Base-by-base conservation (phyloP, 1,139 yeast species). In the Nakaseomyces glabratus region DNA sequence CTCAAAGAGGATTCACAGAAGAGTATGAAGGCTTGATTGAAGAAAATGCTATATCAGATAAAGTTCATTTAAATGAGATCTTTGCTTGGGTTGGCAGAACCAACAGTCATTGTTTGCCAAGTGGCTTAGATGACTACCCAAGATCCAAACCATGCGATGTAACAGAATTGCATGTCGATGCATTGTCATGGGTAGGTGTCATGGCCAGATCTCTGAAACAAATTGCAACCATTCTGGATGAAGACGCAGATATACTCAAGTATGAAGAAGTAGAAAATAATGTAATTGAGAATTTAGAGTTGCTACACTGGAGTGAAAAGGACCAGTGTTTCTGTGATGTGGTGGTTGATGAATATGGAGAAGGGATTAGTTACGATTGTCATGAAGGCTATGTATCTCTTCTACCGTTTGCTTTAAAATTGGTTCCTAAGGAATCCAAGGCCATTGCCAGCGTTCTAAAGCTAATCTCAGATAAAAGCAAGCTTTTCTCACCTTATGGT, bases 71-170 rank as follows among this genome's bases (percentile, higher is more conserved):
- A 7, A 68, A 66, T 33, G 93, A 82, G 52, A 82, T 77, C 0
- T 90, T 82, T 57, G 68, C 95, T 52, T 90, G 99, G 99, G 71
- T 88, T 42, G 98, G 97, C 2, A 71, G 97, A 44, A 84, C 96
- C 0, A 64, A 69, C 16, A 71, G 78, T 3, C 96, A 84, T 52
- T 82, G 95, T 53, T 65, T 90, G 38, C 93, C 98, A 2, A 81
- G 94, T 60, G 99, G 99, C 0, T 57, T 90, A 28, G 98, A 90
- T 58, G 99, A 90, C 55, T 90, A 88, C 52, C 99, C 99, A 21
- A 71, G 99, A 43, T 81, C 86, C 0, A 61, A 66, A 23, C 76
- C 74, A 8, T 90, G 93, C 1, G 95, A 85, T 56, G 68, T 79
- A 25, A 94, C 93, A 0, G 99, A 90, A 58, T 65, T 90, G 34